A percentile compares a stretch with the other conserved stretches of the same genome.
Conservation (phyloP, 2,329 filamentous ascomycete genomes). For the Colletotrichum liriopes region DNA sequence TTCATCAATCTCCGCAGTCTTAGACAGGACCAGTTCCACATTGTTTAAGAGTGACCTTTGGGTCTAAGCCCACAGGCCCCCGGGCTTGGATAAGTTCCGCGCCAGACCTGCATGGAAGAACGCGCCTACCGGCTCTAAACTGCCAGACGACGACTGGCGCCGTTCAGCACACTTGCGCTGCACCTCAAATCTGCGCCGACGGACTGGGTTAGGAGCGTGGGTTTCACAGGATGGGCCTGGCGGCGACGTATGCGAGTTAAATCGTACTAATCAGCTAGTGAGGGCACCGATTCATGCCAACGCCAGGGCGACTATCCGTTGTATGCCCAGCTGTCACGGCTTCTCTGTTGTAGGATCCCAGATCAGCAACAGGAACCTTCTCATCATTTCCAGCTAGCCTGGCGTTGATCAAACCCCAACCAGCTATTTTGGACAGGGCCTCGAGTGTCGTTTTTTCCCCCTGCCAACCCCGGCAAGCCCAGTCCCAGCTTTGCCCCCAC, state of each 20-base stretch:
- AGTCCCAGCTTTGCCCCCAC: slow-evolving; percentile 34
- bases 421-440: slow-evolving; percentile 32
- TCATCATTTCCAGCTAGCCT: slow-evolving; percentile 35
- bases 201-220: slow-evolving; percentile 28
- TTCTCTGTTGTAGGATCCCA: slow-evolving; percentile 23
- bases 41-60: slow-evolving; percentile 34
- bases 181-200: slow-evolving; percentile 18
- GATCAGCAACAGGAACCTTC: slow-evolving; percentile 33
- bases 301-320: slow-evolving; percentile 1
- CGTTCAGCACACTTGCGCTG: slow-evolving; percentile 13
- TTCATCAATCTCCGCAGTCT: slow-evolving; percentile 37
- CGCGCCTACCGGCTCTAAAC: slow-evolving; percentile 12
- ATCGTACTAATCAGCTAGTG: slow-evolving; percentile 24
- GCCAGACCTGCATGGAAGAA: slow-evolving; percentile 31
- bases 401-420: slow-evolving; percentile 37
- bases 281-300: slow-evolving; percentile 21
- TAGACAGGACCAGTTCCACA: slow-evolving; percentile 40
- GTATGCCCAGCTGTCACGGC: slow-evolving; percentile 31
- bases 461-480: slow-evolving; percentile 33
- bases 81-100: slow-evolving; percentile 15
- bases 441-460: slow-evolving; percentile 18
- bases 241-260: slow-evolving; percentile 13
- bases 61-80: slow-evolving; percentile 30
- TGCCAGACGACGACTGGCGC: slow-evolving; percentile 17
- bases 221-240: slow-evolving; percentile 32